These are phyloP conservation scores for Fomitopsis serialis DNA, from an alignment of 768 basidiomycete genomes.

Conservation along the genomic window DNA sequence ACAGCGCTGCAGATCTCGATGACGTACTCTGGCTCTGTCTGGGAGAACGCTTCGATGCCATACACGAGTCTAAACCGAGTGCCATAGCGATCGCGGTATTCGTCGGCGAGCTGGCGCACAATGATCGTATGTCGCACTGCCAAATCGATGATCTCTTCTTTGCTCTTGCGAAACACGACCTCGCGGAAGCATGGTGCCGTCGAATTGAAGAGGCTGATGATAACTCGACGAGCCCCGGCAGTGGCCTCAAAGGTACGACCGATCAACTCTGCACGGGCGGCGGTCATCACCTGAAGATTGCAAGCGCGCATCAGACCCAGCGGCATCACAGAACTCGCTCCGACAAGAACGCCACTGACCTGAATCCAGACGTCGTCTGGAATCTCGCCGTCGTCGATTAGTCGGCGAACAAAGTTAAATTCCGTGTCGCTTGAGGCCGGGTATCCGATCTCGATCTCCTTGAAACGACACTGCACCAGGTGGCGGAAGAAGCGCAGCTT, in stretches of 20 bases:
- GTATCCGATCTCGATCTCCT: constrained; percentile 44
- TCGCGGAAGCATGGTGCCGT: constrained; percentile 40
- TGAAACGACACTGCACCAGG: constrained; percentile 38
- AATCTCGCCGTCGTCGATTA: no score
- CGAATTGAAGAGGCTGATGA: constrained; percentile 44
- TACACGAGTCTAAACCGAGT: constrained; percentile 7
- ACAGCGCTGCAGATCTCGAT: constrained; percentile 10
- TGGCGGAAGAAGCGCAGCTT: no score
- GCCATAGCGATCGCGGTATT: neutral
- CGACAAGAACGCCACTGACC: constrained; percentile 13
- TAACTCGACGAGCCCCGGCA: constrained; percentile 38
- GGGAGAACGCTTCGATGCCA: constrained; percentile 10
- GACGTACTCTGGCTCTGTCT: constrained; percentile 11
- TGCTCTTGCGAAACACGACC: constrained; percentile 38
- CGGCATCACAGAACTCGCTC: neutral
- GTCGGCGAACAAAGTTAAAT: constrained; percentile 37
- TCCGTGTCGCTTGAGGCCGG: constrained; percentile 40
- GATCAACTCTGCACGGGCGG: constrained; percentile 39
- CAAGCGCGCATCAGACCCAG: neutral
- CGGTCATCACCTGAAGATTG: constrained; percentile 32
- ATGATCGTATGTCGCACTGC: constrained; percentile 15
- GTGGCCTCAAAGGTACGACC: constrained; percentile 34
- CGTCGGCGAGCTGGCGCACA: neutral
- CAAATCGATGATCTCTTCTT: constrained; percentile 36
- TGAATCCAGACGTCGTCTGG: constrained; percentile 40